These are phyloP conservation scores for Knufia petricola DNA, from an alignment of 2,329 filamentous ascomycete genomes.

Conservation along the genomic window DNA sequence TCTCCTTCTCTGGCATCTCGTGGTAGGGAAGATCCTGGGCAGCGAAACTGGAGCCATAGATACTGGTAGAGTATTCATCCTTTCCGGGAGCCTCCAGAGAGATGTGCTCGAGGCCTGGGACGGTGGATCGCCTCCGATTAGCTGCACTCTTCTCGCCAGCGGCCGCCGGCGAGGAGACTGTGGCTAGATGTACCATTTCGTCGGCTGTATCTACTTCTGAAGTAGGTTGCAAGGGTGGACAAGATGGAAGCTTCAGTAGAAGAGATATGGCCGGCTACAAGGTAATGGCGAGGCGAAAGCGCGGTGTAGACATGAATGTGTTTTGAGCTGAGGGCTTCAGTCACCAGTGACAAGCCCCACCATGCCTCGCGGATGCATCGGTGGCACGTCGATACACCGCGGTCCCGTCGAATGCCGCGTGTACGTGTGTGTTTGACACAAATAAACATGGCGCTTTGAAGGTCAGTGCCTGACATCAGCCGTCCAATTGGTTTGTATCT, in stretches of 20 bases:
- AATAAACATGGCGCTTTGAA: no score
- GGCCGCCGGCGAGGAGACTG: slow-evolving; percentile 4
- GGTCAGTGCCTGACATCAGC: no score
- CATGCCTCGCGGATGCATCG: no score
- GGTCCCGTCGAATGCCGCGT: no score
- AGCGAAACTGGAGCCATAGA: slow-evolving; percentile 83
- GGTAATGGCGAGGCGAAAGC: background rate
- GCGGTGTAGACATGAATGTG: background rate
- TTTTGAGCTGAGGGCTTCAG: no score
- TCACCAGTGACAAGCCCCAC: no score
- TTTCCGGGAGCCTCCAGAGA: slow-evolving; percentile 33
- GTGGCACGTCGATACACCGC: no score
- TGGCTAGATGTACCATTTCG: slow-evolving; percentile 5
- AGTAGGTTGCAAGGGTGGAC: background rate
- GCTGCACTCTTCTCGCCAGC: slow-evolving; percentile 7
- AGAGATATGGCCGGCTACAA: no score
- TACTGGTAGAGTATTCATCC: slow-evolving; percentile 57
- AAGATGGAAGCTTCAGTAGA: no score
- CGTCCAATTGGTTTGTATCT: no score
- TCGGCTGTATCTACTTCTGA: no score
- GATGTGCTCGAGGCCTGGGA: slow-evolving; percentile 27
- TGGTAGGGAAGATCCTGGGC: slow-evolving; percentile 67
- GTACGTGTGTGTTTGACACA: no score
- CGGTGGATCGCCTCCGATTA: slow-evolving; percentile 16
- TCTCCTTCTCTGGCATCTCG: slow-evolving; percentile 81